Conservation (phyloP, 345 rosid species). For the Kernera saxatilis region DNA sequence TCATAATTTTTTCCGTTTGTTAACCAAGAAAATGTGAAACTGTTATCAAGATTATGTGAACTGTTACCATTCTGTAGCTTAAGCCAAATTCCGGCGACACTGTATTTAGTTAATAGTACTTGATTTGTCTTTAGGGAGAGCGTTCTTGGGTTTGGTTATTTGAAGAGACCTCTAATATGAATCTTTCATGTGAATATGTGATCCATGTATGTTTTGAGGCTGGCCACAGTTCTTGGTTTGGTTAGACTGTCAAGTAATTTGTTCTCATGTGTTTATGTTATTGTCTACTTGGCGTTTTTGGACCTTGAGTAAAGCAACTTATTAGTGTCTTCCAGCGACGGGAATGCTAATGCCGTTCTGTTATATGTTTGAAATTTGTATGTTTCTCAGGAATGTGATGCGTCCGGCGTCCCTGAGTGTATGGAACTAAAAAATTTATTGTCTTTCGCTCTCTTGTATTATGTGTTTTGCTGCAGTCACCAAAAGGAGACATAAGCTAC, state of each 20-base stretch:
- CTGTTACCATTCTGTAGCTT: not conserved
- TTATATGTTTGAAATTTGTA: not conserved
- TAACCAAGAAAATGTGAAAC: not conserved
- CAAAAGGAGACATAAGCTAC: slow-evolving; percentile 91
- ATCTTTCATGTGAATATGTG: not conserved
- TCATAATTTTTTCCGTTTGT: not conserved
- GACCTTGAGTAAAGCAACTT: no score
- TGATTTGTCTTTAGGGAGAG: not conserved
- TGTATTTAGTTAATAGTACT: not conserved
- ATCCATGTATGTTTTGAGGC: not conserved
- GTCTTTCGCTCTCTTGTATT: not conserved
- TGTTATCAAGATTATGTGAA: no score
- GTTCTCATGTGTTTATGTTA: no score
- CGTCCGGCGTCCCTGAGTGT: not conserved
- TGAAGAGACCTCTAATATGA: not conserved
- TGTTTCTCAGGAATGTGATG: not conserved
- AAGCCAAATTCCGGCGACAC: not conserved
- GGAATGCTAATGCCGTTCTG: not conserved
- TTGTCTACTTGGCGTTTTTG: no score
- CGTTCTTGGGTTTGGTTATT: not conserved
- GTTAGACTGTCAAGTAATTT: not conserved
- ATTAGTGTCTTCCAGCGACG: not conserved
- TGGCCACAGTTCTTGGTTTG: not conserved
- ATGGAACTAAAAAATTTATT: not conserved
- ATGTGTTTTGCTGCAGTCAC: slow-evolving; percentile 48